Evolutionary conservation across 768 basidiomycete genomes (phyloP), one percentile per base, ranked within the genome.

Genomic region (Calocybe gangraenosa): DNA sequence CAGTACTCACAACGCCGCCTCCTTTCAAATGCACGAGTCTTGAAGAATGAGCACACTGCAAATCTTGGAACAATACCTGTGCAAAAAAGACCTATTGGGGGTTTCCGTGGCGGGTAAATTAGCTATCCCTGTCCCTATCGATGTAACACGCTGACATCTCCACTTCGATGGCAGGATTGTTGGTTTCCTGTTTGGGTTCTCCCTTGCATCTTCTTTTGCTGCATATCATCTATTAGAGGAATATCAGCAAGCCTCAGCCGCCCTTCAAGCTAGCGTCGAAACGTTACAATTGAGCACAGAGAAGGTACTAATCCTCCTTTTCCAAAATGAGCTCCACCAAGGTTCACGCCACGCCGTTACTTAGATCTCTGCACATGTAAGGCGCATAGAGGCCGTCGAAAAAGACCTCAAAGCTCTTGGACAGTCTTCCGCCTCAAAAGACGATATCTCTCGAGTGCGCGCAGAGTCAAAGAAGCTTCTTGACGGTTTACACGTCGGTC

Each of bases 211-310:
- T 1, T 84, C 87, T 0, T 79, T 83, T 55, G 89, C 91, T 33
- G 84, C 91, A 20, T 95, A 92, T 62, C 81, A 89, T 61, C 73
- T 96, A 15, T 67, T 94, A 37, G 91, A 95, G 51, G 93, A 95
- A 67, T 92, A 93, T 65, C 89, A 91, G 64, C 70, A 76, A 34
- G 92, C 92, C 22, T 92, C 91, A 3, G 83, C 86, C n/a, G 78
- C 88, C 21, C 66, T 96, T 40, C 87, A 93, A 64, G 79, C 84
- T 17, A 92, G 90, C 59, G 87, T 95, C 13, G 84, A 90, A 54
- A 89, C 93, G 55, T 67, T 96, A 45, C 85, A 91, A 63, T 67
- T 76, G 20, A 92, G 84, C 58, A 93, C 92, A 0, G 81, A 84
- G 56, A 86, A 91, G 77, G 92, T 83, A 46, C 11, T 59, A 52